These are phyloP conservation scores for Kickxella alabastrina DNA, from an alignment of 192 early-diverging fungal species.

Conservation along the genomic window DNA sequence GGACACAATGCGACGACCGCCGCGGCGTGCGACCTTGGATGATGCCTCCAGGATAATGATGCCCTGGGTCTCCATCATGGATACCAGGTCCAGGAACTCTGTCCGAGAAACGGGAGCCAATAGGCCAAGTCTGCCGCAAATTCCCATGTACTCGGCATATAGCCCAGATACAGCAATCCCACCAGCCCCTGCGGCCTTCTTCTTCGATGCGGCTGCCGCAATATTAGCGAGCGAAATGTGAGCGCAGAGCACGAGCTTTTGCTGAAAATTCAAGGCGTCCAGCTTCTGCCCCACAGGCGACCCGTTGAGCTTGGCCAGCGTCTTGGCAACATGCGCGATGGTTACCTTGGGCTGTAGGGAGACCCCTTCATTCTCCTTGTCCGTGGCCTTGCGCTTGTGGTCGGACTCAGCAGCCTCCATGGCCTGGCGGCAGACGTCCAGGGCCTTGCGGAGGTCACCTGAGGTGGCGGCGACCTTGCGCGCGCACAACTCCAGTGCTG, in stretches of 20 bases:
- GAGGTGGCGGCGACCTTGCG: slow-evolving; percentile 83
- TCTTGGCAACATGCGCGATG: slow-evolving; percentile 73
- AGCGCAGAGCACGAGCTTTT: slow-evolving; percentile 68
- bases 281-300: slow-evolving; percentile 60
- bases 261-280: slow-evolving; percentile 70
- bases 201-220: slow-evolving; percentile 24
- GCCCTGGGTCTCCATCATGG: slow-evolving; percentile 69
- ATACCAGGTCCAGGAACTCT: slow-evolving; percentile 71
- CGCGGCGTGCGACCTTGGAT: slow-evolving; percentile 27
- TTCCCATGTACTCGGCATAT: slow-evolving; percentile 53
- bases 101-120: slow-evolving; percentile 67
- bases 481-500: slow-evolving; percentile 88
- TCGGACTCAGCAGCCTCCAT: slow-evolving; percentile 79
- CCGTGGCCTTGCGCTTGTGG: slow-evolving; percentile 38
- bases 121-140: slow-evolving; percentile 53
- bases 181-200: slow-evolving; percentile 35
- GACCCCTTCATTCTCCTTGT: slow-evolving; percentile 32
- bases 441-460: slow-evolving; percentile 75
- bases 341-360: slow-evolving; percentile 66
- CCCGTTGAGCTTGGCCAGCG: slow-evolving; percentile 60
- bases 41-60: slow-evolving; percentile 48
- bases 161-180: slow-evolving; percentile 48
- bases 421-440: slow-evolving; percentile 82
- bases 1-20: slow-evolving; percentile 27
- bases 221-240: slow-evolving; percentile 16